A percentile compares a stretch with the other conserved stretches of the same genome.
Evolutionary conservation across 495 filamentous ascomycete species (phyloP).

Genomic region (Haplographium delicatum): DNA sequence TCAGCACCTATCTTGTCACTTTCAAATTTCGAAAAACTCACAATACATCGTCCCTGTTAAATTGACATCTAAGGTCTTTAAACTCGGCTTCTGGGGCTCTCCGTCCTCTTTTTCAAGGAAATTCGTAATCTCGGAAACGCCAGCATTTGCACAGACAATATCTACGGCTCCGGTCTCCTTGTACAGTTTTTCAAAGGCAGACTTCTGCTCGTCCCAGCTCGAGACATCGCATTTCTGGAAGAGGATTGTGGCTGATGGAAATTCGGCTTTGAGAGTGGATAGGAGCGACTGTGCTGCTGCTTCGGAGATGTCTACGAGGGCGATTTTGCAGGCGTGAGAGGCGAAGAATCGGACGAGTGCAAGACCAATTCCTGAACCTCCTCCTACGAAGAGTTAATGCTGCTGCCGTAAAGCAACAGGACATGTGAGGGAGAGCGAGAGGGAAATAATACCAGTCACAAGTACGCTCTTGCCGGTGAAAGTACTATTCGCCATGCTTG

Average conservation of each 20-base stretch:
- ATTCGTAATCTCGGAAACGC: conserved; percentile 42
- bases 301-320: conserved; percentile 47
- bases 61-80: conserved; percentile 39
- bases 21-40: conserved; percentile 27
- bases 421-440: neutral
- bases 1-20: neutral
- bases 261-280: conserved; percentile 30
- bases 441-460: conserved; percentile 9
- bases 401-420: neutral
- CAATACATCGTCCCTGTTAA: conserved; percentile 38
- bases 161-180: conserved; percentile 37
- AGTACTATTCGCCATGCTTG: neutral
- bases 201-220: conserved; percentile 28
- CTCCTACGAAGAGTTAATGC: conserved; percentile 29
- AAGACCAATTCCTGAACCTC: conserved; percentile 50
- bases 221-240: conserved; percentile 33
- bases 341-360: conserved; percentile 43
- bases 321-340: conserved; percentile 37
- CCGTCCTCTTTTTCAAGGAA: conserved; percentile 28
- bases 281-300: conserved; percentile 28
- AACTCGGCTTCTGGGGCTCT: conserved; percentile 32
- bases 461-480: conserved; percentile 4
- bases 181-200: conserved; percentile 33
- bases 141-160: conserved; percentile 52
- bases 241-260: conserved; percentile 30